Evolutionary conservation across 495 filamentous ascomycete species (phyloP), one percentile per base, ranked within the genome.

Genomic region (Thermochaetoides thermophila): DNA sequence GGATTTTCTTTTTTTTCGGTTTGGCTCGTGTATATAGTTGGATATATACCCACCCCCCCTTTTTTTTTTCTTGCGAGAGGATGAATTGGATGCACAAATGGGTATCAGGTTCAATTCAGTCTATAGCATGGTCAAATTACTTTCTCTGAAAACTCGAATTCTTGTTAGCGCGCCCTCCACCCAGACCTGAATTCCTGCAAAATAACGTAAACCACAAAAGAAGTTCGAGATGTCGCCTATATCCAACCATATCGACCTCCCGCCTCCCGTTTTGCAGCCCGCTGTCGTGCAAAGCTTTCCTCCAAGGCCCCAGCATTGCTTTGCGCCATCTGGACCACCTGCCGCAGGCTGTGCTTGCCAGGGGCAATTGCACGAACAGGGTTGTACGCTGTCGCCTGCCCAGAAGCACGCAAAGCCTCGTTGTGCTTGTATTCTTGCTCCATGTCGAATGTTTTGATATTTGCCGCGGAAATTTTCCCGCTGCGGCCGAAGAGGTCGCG

Each of bases 361-460:
- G 83, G 74, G n/a, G 78, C 75, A 48, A 95, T 81, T 4, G 79
- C 60, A 37, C 81, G 73, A 15, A 95, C 77, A 2, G 84, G 81
- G 40, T 86, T 84, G 48, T 87, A 82, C 36, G 73, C 72, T 14
- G 67, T 62, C 29, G 66, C 59, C 42, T 77, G 74, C 34, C 75
- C 79, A 9, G 69, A 52, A 10, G 75, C 71, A 3, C 84, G 74
- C 20, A 89, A 55, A 30, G 59, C 60, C 54, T 87, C 76, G 54
- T 95, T 95, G 35, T 76, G 68, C 11, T 64, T 71, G 58, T 95
- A 95, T 55, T 95, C 85, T 32, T 57, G 52, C 50, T 84, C 83
- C 24, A 80, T 87, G 56, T 86, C 79, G 73, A 95, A 92, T 45
- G 49, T 24, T 24, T 17, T 14, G 44, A 18, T 29, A 52, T 5